phyloP scores from a whole-genome alignment of 2,329 filamentous ascomycete species.

The Aspergillus sp. region DNA sequence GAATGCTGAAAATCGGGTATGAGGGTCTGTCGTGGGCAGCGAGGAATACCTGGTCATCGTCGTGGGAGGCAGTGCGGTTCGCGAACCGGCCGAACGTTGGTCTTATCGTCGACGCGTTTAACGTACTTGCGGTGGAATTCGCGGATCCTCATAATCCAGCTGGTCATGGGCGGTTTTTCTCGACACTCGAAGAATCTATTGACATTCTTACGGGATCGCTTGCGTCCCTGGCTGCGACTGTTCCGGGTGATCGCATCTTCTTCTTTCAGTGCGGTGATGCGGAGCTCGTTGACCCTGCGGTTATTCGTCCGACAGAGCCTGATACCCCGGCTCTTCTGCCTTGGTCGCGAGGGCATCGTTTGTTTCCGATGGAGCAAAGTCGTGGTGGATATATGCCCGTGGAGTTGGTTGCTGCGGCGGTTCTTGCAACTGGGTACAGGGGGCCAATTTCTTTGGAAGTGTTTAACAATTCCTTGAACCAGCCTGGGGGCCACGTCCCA shows the following conservation, averaged over 20 bases:
- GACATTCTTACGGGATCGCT: constrained; percentile 26
- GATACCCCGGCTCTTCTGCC: constrained; percentile 26
- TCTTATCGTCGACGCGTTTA: constrained; percentile 34
- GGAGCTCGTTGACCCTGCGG: constrained; percentile 25
- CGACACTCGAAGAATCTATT: constrained; percentile 26
- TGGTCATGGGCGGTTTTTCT: constrained; percentile 30
- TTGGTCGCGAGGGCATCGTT: constrained; percentile 32
- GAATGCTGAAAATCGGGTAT: constrained; percentile 32
- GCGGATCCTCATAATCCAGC: constrained; percentile 31
- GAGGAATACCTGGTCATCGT: constrained; percentile 34
- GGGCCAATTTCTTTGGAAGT: constrained; percentile 35
- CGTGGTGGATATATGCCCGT: constrained; percentile 34
- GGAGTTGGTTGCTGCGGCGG: constrained; percentile 30
- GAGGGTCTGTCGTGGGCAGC: constrained; percentile 34
- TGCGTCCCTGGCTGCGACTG: constrained; percentile 22
- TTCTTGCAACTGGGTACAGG: constrained; percentile 31
- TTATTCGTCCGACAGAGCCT: constrained; percentile 24
- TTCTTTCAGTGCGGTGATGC: constrained; percentile 36
- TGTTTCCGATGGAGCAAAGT: constrained; percentile 28
- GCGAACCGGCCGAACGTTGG: constrained; percentile 34
- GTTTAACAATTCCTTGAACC: constrained; percentile 30
- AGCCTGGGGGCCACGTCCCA: constrained; percentile 20
- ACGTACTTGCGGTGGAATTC: constrained; percentile 34
- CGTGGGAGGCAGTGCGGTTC: constrained; percentile 33
- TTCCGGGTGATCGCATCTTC: constrained; percentile 34